phyloP scores from a whole-genome alignment of 805 yeast genomes.

The Metschnikowia santaceciliae region DNA sequence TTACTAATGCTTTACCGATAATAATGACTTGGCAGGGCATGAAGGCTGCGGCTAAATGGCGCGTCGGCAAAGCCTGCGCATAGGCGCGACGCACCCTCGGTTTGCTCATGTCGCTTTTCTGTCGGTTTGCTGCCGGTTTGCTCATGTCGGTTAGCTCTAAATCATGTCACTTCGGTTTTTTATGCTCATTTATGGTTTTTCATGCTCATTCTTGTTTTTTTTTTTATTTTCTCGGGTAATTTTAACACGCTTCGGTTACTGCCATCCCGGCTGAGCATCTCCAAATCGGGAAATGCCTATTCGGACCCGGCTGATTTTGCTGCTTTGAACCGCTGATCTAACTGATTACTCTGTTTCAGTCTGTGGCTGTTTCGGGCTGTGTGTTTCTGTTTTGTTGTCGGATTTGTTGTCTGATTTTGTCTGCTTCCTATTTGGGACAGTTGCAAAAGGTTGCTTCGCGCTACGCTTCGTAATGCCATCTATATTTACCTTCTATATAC shows the following conservation, averaged over 20 bases:
- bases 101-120: neutral
- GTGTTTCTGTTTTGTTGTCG: neutral
- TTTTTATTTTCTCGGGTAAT: too few species aligned
- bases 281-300: too few species aligned
- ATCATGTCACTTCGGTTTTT: too few species aligned
- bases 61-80: neutral
- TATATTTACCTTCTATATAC: slow-evolving; percentile 2
- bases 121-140: slow-evolving; percentile 1
- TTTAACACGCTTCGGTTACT: too few species aligned
- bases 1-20: too few species aligned
- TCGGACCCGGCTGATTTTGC: neutral
- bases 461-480: neutral
- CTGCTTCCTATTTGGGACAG: neutral
- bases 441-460: too few species aligned
- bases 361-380: too few species aligned
- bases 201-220: neutral
- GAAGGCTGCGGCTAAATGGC: neutral
- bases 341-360: too few species aligned
- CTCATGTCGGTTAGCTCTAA: neutral
- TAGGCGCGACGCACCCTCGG: slow-evolving; percentile 4
- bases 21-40: neutral
- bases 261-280: too few species aligned
- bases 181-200: neutral
- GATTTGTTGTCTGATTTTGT: neutral
- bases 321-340: neutral